Conservation (phyloP, 345 rosid genomes). For the Syzygium jambos region DNA sequence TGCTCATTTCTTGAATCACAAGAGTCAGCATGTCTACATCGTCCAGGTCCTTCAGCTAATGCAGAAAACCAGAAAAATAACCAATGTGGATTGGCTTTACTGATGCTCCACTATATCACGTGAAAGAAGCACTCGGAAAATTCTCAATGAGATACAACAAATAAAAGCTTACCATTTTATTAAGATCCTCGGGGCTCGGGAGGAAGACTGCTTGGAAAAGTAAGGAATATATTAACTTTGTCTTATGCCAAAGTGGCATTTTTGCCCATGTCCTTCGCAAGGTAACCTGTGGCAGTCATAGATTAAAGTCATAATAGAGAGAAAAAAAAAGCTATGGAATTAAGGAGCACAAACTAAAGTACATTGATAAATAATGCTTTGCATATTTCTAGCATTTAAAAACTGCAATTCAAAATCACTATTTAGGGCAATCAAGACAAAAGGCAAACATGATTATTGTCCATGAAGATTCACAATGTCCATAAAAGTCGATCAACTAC, state of each 20-base stretch:
- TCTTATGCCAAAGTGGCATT: conserved; percentile 91
- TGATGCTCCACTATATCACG: not conserved
- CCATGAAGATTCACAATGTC: not conserved
- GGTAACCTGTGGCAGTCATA: conserved; percentile 50
- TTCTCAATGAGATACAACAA: not conserved
- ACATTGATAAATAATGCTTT: not conserved
- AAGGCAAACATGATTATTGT: not conserved
- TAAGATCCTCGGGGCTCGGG: conserved; percentile 66
- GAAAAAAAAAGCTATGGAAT: not conserved
- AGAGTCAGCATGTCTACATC: conserved; percentile 92
- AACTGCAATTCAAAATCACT: not conserved
- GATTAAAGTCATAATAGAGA: not conserved
- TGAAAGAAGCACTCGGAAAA: not conserved
- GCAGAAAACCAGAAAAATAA: conserved; percentile 6
- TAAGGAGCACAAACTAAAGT: not conserved
- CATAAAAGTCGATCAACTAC: not conserved
- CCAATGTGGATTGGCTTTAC: not conserved
- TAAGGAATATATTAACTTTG: conserved; percentile 53
- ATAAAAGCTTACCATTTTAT: conserved; percentile 56
- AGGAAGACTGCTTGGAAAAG: conserved; percentile 76
- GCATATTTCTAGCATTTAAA: not conserved
- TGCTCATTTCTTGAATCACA: conserved; percentile 98
- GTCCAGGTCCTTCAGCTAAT: conserved; percentile 88
- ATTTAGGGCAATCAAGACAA: not conserved
- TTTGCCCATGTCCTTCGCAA: conserved; percentile 69